Evolutionary conservation across 2,329 filamentous ascomycete species (phyloP), one percentile per base, ranked within the genome.

Genomic region (Sporothrix brunneoviolacea): DNA sequence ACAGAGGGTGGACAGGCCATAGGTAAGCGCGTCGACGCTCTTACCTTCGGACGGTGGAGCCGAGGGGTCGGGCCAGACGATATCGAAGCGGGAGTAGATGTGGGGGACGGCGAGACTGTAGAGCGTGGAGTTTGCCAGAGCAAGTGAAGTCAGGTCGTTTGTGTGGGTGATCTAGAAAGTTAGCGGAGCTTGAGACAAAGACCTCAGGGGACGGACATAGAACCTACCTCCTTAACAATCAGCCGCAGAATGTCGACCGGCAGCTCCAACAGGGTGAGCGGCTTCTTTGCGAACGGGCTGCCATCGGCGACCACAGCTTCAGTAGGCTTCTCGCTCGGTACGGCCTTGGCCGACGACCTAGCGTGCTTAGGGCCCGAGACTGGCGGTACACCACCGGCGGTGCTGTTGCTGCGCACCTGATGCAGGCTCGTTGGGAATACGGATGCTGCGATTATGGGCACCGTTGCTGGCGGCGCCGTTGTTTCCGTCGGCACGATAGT

Each of bases 61-160:
- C 55, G 78, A 76, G 28, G 79, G 80, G 61, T 91, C 87, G 0
- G 88, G 88, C 88, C 88, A 93, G 37, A 91, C 85, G 56, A 93
- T 93, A 62, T 93, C 88, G 66, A 93, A 93, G 54, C 86, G 80
- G 16, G 85, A 86, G 69, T 93, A 93, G 57, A 93, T 89, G 59
- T 84, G 81, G 16, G 88, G 87, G 21, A 88, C 82, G 0, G 86
- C 80, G 49, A 93, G 76, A 38, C 76, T 74, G 67, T 93, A 86
- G 12, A 94, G 76, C 24, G 83, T 82, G 13, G 87, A 89, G 68
- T 89, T 87, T 38, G 86, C 86, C 53, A 89, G 73, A 13, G 87
- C 86, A 36, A 93, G 75, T 13, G 86, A 82, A 0, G 85, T 88
- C 54, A 93, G 73, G 64, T 93, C 88, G 64, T 90, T 91, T 5